phyloP scores from a whole-genome alignment of 2,329 filamentous ascomycete species.

The Penicillium sp. region DNA sequence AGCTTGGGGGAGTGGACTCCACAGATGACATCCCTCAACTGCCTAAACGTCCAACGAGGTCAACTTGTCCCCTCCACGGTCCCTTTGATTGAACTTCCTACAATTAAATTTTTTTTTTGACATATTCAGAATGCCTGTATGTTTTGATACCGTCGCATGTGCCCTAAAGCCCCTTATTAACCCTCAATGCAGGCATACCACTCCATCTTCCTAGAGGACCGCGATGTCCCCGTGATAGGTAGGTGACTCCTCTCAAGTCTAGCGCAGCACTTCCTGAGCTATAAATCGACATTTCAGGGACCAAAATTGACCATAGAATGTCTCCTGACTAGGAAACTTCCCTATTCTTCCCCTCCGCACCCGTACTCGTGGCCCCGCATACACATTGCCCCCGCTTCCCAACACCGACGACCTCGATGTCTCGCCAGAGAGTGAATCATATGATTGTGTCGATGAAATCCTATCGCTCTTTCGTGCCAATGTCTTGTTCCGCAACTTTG shows the following conservation, averaged over 20 bases:
- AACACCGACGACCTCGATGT: constrained; percentile 53
- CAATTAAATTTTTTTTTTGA: neutral
- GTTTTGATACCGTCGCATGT: constrained; percentile 13
- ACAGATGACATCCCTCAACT: constrained; percentile 32
- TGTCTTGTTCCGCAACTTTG: constrained; percentile 99
- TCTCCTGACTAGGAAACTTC: constrained; percentile 68
- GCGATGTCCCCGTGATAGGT: constrained; percentile 66
- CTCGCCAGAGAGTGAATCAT: constrained; percentile 86
- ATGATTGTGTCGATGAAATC: constrained; percentile 94
- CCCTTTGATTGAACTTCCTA: constrained; percentile 3
- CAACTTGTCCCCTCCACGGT: constrained; percentile 7
- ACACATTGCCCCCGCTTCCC: constrained; percentile 70
- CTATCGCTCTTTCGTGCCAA: constrained; percentile 93
- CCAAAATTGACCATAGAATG: constrained; percentile 13
- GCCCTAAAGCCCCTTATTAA: constrained; percentile 4
- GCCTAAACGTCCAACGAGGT: constrained; percentile 14
- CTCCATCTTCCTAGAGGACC: constrained; percentile 88
- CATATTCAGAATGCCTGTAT: constrained; percentile 49
- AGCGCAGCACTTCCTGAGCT: neutral
- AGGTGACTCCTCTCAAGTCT: constrained; percentile 24
- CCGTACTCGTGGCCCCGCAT: constrained; percentile 90
- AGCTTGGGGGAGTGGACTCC: constrained; percentile 21
- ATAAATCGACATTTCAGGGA: neutral
- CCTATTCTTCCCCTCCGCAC: constrained; percentile 92
- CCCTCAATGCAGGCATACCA: constrained; percentile 75